phyloP scores from a whole-genome alignment of 2,329 filamentous ascomycete species.

The Colletotrichum paranaense region DNA sequence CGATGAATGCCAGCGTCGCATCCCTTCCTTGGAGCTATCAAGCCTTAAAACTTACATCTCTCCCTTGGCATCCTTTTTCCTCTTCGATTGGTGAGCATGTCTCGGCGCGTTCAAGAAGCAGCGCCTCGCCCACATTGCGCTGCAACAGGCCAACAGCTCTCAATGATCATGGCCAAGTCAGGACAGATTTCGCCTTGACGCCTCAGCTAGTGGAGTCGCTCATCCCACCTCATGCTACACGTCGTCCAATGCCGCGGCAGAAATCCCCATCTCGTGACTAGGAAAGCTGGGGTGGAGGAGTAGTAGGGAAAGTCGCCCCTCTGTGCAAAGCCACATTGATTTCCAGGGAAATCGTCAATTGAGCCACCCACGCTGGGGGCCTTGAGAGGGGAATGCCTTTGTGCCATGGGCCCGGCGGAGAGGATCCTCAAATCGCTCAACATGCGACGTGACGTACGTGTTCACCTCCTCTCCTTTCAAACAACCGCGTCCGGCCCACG shows the following conservation, averaged over 20 bases:
- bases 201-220: neutral
- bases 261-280: neutral
- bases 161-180: neutral
- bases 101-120: neutral
- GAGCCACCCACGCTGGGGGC: neutral
- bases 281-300: neutral
- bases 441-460: conserved; percentile 24
- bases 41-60: neutral
- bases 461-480: neutral
- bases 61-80: neutral
- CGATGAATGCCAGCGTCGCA: neutral
- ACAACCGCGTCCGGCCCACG: neutral
- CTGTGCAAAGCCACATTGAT: neutral
- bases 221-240: neutral
- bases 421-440: conserved; percentile 17
- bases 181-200: neutral
- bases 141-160: neutral
- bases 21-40: neutral
- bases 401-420: neutral
- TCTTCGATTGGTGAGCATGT: neutral
- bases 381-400: neutral
- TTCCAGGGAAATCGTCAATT: neutral
- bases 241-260: neutral
- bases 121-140: neutral
- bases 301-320: neutral